Conservation (phyloP, 768 basidiomycete species). For the Tulasnella sp. region DNA sequence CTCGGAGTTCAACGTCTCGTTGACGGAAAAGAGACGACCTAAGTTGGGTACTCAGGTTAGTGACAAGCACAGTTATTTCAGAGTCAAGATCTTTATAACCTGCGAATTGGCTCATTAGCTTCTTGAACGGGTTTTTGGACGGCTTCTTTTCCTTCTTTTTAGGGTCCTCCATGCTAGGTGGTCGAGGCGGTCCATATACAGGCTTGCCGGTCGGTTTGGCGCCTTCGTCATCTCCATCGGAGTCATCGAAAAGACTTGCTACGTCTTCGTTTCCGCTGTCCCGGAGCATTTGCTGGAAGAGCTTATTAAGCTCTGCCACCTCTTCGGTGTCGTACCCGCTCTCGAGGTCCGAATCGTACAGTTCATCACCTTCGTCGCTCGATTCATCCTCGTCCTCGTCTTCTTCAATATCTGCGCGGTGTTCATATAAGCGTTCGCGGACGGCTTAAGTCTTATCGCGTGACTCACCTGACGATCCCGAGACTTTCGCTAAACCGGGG, state of each 20-base stretch:
- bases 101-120: slow-evolving; percentile 71
- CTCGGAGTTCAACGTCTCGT: slow-evolving; percentile 31
- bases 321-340: slow-evolving; percentile 67
- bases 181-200: slow-evolving; percentile 58
- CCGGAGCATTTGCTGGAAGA: slow-evolving; percentile 65
- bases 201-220: slow-evolving; percentile 45
- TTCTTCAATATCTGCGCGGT: slow-evolving; percentile 35
- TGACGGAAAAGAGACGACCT: slow-evolving; percentile 35
- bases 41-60: not conserved
- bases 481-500: slow-evolving; percentile 43
- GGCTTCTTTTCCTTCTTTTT: slow-evolving; percentile 45
- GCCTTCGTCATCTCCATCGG: slow-evolving; percentile 16
- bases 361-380: slow-evolving; percentile 46
- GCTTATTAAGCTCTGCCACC: slow-evolving; percentile 64
- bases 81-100: slow-evolving; percentile 47
- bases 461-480: slow-evolving; percentile 41
- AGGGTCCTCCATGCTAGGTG: slow-evolving; percentile 39
- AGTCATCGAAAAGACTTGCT: slow-evolving; percentile 10
- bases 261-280: slow-evolving; percentile 3
- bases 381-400: slow-evolving; percentile 43
- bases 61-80: no score
- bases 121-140: slow-evolving; percentile 65
- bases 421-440: not conserved
- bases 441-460: not conserved
- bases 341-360: slow-evolving; percentile 41